Base-by-base conservation (phyloP, 176 grass and related monocot species). In the Hyparrhenia diplandra region DNA sequence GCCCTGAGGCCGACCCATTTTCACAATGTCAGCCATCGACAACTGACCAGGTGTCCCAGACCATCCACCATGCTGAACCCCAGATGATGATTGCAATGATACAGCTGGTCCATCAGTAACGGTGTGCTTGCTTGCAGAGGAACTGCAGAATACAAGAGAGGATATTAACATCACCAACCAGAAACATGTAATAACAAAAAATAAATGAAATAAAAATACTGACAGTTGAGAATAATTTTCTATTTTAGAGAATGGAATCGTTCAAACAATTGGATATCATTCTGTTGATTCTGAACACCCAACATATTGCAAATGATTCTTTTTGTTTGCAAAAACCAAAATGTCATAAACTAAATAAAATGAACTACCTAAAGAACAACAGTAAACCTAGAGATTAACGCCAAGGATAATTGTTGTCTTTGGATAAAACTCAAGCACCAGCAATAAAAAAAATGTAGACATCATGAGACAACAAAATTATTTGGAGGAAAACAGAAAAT, bases 11-110 rank as follows among this genome's bases (percentile, higher is more conserved):
- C 87, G 82, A 9, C 97, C 93, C 93, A 88, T 96, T 86, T 96
- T 96, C 30, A 99, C 97, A 78, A 99, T 88, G 88, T 99, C 97
- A 4, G 93, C 97, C 97, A 99, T 92, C 8, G 97, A 99, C 73
- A 92, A 46, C 65, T 92, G 93, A 79, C 93, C 97, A 34, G 91
- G 85, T 1, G 81, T 68, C 74, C 93, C 97, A 69, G 91, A 90
- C 93, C 93, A 96, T 80, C 83, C 72, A 17, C 85, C 72, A 17
- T 91, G 85, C 82, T 91, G 97, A 85, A 92, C 83, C 30, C 82
- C 89, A 87, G 88, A 88, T 64, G 89, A 84, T 62, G 78, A 52
- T 83, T 99, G 97, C 14, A 62, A 28, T 23, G 93, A 85, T 68
- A 82, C 60, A 34, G 82, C 81, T 57, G 82, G 88, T 80, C 74